Evolutionary conservation across 257 asterid species (phyloP).

Genomic region (Capsicum rhomboideum): DNA sequence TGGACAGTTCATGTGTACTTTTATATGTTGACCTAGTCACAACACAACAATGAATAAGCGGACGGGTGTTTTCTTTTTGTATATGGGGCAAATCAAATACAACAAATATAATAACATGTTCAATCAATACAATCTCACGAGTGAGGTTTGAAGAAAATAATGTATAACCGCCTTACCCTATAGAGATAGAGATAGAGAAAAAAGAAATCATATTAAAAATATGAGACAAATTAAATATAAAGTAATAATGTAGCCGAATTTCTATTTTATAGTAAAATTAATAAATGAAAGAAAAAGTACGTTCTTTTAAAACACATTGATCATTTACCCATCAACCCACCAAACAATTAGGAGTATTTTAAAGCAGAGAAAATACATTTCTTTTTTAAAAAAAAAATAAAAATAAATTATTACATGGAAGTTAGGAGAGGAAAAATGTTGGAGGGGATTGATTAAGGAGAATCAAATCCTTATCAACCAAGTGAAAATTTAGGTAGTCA

Average conservation of each 20-base stretch:
- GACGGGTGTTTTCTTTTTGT: neutral
- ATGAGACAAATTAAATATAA: neutral
- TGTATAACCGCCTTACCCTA: too few relatives aligned
- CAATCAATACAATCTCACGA: rapidly evolving
- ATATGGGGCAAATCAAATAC: neutral
- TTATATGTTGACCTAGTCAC: conserved; percentile 18
- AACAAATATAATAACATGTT: neutral
- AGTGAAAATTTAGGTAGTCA: too few relatives aligned
- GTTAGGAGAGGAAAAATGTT: neutral
- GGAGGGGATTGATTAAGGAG: neutral
- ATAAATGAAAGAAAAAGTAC: neutral
- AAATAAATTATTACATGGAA: neutral
- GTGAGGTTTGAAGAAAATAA: neutral
- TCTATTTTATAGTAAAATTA: neutral
- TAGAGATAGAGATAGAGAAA: too few relatives aligned
- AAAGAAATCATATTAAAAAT: too few relatives aligned
- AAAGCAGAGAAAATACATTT: neutral
- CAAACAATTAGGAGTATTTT: neutral
- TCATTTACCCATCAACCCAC: neutral
- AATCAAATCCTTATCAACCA: too few relatives aligned
- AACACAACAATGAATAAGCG: neutral
- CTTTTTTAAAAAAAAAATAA: neutral
- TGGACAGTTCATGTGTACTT: conserved; percentile 3
- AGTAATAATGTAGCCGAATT: neutral
- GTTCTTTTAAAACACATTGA: neutral